Conservation (phyloP, 805 yeast species). For the Millerago galiae region DNA sequence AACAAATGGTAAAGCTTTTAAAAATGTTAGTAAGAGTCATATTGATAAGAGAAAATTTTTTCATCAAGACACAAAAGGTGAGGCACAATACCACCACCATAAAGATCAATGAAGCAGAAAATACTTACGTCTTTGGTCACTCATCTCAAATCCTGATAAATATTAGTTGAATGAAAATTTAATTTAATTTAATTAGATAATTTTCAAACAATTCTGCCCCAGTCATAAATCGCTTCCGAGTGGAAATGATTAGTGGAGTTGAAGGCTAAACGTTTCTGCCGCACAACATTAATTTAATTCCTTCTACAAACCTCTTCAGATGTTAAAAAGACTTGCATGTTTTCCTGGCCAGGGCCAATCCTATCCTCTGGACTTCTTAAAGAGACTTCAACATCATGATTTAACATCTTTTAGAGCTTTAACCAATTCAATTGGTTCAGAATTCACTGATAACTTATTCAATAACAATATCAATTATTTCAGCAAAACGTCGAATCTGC, state of each 20-base stretch:
- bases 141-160: too few relatives aligned
- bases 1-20: constrained; percentile 68
- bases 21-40: constrained; percentile 2
- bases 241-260: too few relatives aligned
- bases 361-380: background rate
- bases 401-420: constrained; percentile 2
- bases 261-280: background rate
- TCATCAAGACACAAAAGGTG: too few relatives aligned
- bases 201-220: too few relatives aligned
- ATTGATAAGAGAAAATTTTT: too few relatives aligned
- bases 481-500: constrained; percentile 25
- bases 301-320: background rate
- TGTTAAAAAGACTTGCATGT: constrained; percentile 10
- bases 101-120: too few relatives aligned
- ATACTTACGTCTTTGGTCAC: too few relatives aligned
- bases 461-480: background rate
- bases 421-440: background rate
- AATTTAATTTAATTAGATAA: too few relatives aligned
- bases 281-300: background rate
- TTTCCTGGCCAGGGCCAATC: constrained; percentile 23
- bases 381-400: background rate
- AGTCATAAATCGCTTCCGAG: too few relatives aligned
- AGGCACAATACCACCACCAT: too few relatives aligned
- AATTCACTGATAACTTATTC: background rate
- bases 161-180: too few relatives aligned